Percentiles rank a stretch among this genome's conserved stretches.
These are phyloP conservation scores for Lachnellula arida DNA, from an alignment of 2,329 filamentous ascomycete genomes.

Conservation along the genomic window DNA sequence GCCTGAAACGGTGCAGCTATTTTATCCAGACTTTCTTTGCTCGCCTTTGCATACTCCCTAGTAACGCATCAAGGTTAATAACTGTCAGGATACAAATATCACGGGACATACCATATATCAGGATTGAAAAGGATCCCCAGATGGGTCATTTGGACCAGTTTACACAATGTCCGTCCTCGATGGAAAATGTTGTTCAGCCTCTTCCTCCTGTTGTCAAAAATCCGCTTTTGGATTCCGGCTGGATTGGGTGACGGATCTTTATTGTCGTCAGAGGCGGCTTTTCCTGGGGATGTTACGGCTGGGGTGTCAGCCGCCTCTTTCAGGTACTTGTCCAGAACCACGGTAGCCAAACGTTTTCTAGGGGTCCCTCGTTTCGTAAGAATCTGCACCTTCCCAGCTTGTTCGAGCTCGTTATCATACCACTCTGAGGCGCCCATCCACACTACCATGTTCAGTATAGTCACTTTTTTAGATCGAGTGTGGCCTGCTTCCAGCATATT, in stretches of 20 bases:
- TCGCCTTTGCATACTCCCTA: conserved; percentile 13
- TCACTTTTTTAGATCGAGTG: conserved; percentile 7
- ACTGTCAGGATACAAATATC: conserved; percentile 4
- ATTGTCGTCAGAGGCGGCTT: neutral
- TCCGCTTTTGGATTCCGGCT: conserved; percentile 8
- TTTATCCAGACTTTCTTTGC: conserved; percentile 14
- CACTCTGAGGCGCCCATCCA: conserved; percentile 9
- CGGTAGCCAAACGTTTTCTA: conserved; percentile 13
- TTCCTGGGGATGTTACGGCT: neutral
- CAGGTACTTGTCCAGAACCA: conserved; percentile 13
- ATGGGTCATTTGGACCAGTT: conserved; percentile 9
- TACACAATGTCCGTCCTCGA: conserved; percentile 11
- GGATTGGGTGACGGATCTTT: conserved; percentile 8
- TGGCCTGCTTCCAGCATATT: conserved; percentile 10
- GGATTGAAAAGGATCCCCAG: conserved; percentile 15
- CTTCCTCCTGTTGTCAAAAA: conserved; percentile 10
- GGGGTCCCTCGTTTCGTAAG: conserved; percentile 7
- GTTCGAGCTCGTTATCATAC: conserved; percentile 9
- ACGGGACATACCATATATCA: conserved; percentile 14
- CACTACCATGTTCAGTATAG: conserved; percentile 12
- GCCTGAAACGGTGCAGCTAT: conserved; percentile 10
- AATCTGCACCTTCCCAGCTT: conserved; percentile 7
- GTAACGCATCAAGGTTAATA: conserved; percentile 7
- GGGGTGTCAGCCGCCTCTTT: conserved; percentile 1
- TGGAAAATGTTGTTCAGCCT: conserved; percentile 12